phyloP scores from a whole-genome alignment of 257 asterid species.

The Capsicum pubescens region DNA sequence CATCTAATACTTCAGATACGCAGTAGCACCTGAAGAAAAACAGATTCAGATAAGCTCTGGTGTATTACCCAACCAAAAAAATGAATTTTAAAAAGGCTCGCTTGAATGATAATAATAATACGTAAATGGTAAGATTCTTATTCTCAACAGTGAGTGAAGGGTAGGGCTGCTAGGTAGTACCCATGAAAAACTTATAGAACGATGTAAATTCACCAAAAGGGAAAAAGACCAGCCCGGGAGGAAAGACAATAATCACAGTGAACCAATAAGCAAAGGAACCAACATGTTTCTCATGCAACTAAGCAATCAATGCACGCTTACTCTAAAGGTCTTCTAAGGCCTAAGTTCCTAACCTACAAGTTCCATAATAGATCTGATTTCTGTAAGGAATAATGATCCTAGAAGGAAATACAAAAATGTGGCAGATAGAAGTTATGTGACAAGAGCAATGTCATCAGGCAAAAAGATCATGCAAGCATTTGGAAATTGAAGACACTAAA shows the following conservation, averaged over 20 bases:
- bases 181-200: slow-evolving; percentile 12
- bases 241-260: not conserved
- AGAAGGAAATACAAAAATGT: slow-evolving; percentile 5
- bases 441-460: not conserved
- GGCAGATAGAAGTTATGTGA: not conserved
- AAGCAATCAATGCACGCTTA: slow-evolving; percentile 15
- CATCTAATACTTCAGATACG: slow-evolving; percentile 62
- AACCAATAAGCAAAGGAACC: slow-evolving; percentile 12
- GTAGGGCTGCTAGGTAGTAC: not conserved
- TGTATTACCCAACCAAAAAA: slow-evolving; percentile 11
- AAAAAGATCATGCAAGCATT: slow-evolving; percentile 6
- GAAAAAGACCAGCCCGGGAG: slow-evolving; percentile 6
- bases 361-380: not conserved
- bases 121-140: not conserved
- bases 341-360: slow-evolving; percentile 1
- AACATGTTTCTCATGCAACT: not conserved
- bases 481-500: not conserved
- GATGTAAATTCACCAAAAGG: not conserved
- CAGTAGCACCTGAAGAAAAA: slow-evolving; percentile 65
- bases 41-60: slow-evolving; percentile 20
- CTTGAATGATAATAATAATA: not conserved
- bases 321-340: not conserved
- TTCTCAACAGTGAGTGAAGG: not conserved
- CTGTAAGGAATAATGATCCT: not conserved
- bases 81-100: not conserved